phyloP scores from a whole-genome alignment of 2,329 filamentous ascomycete species.

The Aspergillus oerlinghausenensis region DNA sequence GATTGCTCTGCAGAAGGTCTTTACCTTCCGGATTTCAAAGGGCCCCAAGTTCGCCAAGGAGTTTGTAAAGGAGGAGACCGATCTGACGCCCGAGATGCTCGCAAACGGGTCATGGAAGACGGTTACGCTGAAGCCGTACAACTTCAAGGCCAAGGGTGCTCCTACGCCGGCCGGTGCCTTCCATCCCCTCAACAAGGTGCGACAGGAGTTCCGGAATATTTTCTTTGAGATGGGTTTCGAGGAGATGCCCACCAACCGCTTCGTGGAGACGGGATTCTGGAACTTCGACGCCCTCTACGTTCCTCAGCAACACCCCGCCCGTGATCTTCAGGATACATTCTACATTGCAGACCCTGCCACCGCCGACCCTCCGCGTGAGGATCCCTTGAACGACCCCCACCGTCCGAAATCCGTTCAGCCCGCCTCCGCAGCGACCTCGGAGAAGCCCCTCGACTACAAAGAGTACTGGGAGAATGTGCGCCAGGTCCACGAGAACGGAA shows the following conservation, averaged over 20 bases:
- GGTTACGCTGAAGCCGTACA: conserved; percentile 79
- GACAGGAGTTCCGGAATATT: conserved; percentile 91
- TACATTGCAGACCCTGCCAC: conserved; percentile 86
- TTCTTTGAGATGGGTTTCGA: conserved; percentile 99
- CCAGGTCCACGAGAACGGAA: conserved; percentile 82
- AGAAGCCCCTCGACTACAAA: conserved; percentile 62
- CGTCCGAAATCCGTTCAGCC: conserved; percentile 35
- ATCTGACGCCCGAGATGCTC: conserved; percentile 91
- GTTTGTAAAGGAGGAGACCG: conserved; percentile 88
- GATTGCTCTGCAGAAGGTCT: conserved; percentile 74
- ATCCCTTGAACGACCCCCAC: conserved; percentile 44
- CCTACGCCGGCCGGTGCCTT: conserved; percentile 46
- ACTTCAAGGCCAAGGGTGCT: conserved; percentile 66
- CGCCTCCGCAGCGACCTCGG: conserved; percentile 45
- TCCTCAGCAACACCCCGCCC: conserved; percentile 93
- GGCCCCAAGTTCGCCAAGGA: conserved; percentile 83
- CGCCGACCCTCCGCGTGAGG: conserved; percentile 63
- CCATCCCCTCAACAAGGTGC: conserved; percentile 78
- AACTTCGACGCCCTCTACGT: conserved; percentile 98
- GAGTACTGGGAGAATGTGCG: conserved; percentile 85
- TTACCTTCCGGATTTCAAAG: conserved; percentile 78
- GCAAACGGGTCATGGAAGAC: conserved; percentile 84
- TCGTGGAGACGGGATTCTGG: conserved; percentile 97
- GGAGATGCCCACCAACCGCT: conserved; percentile 94
- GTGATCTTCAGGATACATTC: conserved; percentile 97